These are phyloP conservation scores for Rhizopus microsporus DNA, from an alignment of 371 early-diverging fungal species.

Conservation along the genomic window DNA sequence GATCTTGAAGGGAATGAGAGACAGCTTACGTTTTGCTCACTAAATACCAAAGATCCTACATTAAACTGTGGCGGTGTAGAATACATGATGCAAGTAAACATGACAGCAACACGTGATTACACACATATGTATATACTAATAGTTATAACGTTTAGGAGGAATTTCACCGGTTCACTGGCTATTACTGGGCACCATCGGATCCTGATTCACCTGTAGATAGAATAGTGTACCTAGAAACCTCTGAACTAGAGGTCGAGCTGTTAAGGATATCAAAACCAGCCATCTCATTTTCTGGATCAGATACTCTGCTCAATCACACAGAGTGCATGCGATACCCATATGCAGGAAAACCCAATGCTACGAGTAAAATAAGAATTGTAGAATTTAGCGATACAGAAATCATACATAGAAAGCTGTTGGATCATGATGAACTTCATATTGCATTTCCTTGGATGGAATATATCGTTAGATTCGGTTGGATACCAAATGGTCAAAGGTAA, in stretches of 20 bases:
- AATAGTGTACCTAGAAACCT: slow-evolving; percentile 70
- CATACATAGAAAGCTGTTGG: slow-evolving; percentile 54
- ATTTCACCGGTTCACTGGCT: slow-evolving; percentile 71
- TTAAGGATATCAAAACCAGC: slow-evolving; percentile 52
- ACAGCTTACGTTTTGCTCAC: slow-evolving; percentile 62
- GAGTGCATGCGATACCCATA: slow-evolving; percentile 59
- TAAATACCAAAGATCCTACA: slow-evolving; percentile 31
- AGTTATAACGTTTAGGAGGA: slow-evolving; percentile 56
- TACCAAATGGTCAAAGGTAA: slow-evolving; percentile 63
- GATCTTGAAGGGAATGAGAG: slow-evolving; percentile 59
- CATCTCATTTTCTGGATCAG: neutral
- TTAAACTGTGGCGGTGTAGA: slow-evolving; percentile 69
- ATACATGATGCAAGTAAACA: slow-evolving; percentile 72
- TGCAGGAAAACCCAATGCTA: slow-evolving; percentile 65
- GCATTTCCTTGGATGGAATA: slow-evolving; percentile 80
- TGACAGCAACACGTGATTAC: neutral
- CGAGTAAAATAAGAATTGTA: slow-evolving; percentile 59
- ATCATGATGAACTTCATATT: slow-evolving; percentile 31
- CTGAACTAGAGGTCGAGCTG: slow-evolving; percentile 62
- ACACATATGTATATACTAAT: neutral
- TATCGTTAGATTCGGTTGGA: slow-evolving; percentile 77
- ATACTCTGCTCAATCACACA: neutral
- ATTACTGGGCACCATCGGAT: slow-evolving; percentile 51
- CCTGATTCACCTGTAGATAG: slow-evolving; percentile 29
- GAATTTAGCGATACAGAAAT: slow-evolving; percentile 44